Evolutionary conservation across 345 rosid genomes (phyloP).

Genomic region (Aegle marmelos): DNA sequence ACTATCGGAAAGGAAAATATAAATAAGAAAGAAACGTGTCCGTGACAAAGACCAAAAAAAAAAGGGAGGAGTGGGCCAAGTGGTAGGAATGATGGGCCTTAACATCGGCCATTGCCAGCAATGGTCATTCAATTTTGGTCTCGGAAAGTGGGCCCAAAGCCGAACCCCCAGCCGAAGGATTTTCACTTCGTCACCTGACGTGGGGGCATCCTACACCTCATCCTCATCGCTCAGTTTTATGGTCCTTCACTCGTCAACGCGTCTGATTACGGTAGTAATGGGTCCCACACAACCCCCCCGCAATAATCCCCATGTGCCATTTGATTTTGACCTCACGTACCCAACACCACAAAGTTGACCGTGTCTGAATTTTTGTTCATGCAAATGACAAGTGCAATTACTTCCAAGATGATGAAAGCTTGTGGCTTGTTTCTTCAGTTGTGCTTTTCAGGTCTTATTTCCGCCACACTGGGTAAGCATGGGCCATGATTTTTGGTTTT

Average conservation of each 20-base stretch:
- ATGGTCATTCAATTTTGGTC: not conserved
- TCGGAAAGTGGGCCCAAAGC: constrained; percentile 26
- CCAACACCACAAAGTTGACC: not conserved
- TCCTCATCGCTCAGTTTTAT: constrained; percentile 18
- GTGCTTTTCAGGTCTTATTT: not conserved
- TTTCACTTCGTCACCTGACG: constrained; percentile 19
- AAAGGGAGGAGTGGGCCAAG: constrained; percentile 41
- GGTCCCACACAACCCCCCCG: constrained; percentile 13
- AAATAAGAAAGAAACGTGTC: not conserved
- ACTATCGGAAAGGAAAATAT: not conserved
- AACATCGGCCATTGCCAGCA: not conserved
- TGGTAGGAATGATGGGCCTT: constrained; percentile 25
- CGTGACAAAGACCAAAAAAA: constrained; percentile 8
- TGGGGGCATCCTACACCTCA: constrained; percentile 29
- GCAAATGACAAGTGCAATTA: not conserved
- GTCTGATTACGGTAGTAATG: not conserved
- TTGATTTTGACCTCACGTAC: constrained; percentile 26
- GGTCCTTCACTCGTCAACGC: constrained; percentile 21
- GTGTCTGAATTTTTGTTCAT: not conserved
- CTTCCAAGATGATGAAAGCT: too few relatives aligned
- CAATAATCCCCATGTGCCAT: constrained; percentile 28
- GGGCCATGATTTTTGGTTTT: too few relatives aligned
- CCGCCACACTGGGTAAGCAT: not conserved
- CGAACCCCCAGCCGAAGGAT: constrained; percentile 25
- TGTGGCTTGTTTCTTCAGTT: not conserved